Evolutionary conservation across 106 monocot species (phyloP).

Genomic region (Gastrodia elata): DNA sequence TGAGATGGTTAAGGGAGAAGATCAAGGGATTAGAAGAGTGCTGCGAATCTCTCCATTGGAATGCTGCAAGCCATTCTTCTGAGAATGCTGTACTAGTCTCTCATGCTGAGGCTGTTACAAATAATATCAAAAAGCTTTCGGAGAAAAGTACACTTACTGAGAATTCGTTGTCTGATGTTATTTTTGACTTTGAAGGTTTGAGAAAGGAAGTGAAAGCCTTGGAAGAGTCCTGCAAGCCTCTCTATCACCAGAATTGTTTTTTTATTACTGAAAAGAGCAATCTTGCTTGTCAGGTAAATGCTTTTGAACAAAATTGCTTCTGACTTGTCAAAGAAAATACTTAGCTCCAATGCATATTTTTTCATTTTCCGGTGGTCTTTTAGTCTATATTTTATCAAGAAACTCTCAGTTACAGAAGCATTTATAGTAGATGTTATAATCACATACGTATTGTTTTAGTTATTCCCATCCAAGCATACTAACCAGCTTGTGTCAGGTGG

Average conservation of each 20-base stretch:
- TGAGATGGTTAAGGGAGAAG: slow-evolving; percentile 45
- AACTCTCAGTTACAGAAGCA: neutral
- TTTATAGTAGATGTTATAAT: neutral
- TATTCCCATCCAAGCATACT: neutral
- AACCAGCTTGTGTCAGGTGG: slow-evolving; percentile 30
- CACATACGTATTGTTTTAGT: neutral
- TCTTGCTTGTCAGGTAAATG: slow-evolving; percentile 59
- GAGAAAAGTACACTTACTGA: slow-evolving; percentile 50
- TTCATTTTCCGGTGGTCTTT: neutral
- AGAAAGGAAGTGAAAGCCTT: slow-evolving; percentile 42
- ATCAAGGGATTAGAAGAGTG: slow-evolving; percentile 51
- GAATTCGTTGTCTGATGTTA: slow-evolving; percentile 54
- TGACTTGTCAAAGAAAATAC: neutral
- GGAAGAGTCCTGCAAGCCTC: slow-evolving; percentile 45
- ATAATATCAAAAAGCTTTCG: slow-evolving; percentile 45
- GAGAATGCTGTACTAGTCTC: slow-evolving; percentile 31
- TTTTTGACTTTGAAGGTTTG: slow-evolving; percentile 54
- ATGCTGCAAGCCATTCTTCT: slow-evolving; percentile 18
- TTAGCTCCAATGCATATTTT: neutral
- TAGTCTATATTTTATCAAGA: neutral
- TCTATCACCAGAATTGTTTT: slow-evolving; percentile 42
- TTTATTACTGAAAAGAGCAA: slow-evolving; percentile 51
- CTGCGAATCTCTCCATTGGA: slow-evolving; percentile 27
- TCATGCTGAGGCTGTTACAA: slow-evolving; percentile 27
- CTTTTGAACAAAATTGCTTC: neutral